phyloP scores from a whole-genome alignment of 23 red algal genomes.

The Gracilaria caudata region DNA sequence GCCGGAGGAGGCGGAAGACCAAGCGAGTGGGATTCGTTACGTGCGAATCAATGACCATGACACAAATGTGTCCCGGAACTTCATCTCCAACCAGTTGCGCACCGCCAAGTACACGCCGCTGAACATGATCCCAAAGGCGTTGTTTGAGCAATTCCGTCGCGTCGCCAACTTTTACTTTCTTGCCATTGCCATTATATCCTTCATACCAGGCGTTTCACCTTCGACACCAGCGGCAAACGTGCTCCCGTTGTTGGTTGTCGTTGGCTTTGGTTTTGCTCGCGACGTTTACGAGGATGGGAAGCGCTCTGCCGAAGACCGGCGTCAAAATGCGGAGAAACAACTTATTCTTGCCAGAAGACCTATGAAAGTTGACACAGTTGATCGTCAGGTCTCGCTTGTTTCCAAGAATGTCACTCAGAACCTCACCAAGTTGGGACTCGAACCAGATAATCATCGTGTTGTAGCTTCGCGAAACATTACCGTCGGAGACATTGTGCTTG shows the following conservation, averaged over 20 bases:
- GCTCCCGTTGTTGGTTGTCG: constrained; percentile 82
- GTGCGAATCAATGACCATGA: constrained; percentile 68
- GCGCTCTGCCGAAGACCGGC: constrained; percentile 63
- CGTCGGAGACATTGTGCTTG: constrained; percentile 92
- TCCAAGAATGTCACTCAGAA: neutral
- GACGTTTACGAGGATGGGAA: constrained; percentile 89
- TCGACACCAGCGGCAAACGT: constrained; percentile 68
- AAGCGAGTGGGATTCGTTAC: constrained; percentile 38
- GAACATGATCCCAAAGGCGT: constrained; percentile 88
- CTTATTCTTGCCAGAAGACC: constrained; percentile 53
- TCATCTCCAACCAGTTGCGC: constrained; percentile 69
- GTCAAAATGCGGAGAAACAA: constrained; percentile 58
- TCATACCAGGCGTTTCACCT: constrained; percentile 86
- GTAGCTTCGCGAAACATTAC: constrained; percentile 63
- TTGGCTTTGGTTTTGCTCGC: constrained; percentile 80
- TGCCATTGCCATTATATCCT: constrained; percentile 81
- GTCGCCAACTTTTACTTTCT: constrained; percentile 92
- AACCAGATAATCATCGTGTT: constrained; percentile 44
- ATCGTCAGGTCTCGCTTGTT: constrained; percentile 29
- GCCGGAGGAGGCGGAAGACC: constrained; percentile 9
- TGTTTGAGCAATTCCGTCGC: constrained; percentile 92
- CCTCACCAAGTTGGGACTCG: constrained; percentile 13
- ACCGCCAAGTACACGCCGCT: constrained; percentile 82
- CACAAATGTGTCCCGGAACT: constrained; percentile 50
- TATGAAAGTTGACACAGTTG: constrained; percentile 1